Conservation (phyloP, 2,329 filamentous ascomycete genomes). For the Claviceps humidiphila region DNA sequence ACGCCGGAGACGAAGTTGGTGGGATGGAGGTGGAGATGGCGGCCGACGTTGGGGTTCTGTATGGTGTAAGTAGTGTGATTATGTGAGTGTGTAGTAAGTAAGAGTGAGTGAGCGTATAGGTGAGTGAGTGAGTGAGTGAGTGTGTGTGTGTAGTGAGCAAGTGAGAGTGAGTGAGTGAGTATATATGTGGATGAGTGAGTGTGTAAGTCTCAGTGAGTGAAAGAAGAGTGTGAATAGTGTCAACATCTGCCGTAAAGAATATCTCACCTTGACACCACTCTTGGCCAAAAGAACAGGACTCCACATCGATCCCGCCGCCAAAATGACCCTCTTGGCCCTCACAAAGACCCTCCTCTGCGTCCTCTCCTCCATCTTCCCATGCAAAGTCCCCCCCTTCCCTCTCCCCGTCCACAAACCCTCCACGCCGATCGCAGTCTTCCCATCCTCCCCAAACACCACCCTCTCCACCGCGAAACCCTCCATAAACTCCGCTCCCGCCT, state of each 20-base stretch:
- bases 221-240: too few relatives aligned
- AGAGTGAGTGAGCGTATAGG: too few relatives aligned
- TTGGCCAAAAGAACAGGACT: constrained; percentile 64
- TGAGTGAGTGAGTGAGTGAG: neutral
- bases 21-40: constrained; percentile 72
- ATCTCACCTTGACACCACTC: constrained; percentile 55
- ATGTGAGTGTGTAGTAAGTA: neutral
- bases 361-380: constrained; percentile 33
- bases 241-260: too few relatives aligned
- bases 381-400: constrained; percentile 46
- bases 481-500: constrained; percentile 65
- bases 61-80: neutral
- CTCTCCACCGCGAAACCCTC: constrained; percentile 66
- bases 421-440: constrained; percentile 54
- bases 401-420: constrained; percentile 63
- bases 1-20: constrained; percentile 44
- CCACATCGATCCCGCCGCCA: constrained; percentile 65
- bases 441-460: constrained; percentile 51
- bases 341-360: constrained; percentile 51
- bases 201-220: too few relatives aligned
- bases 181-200: neutral
- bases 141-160: neutral
- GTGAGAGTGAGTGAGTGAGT: too few relatives aligned
- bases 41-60: constrained; percentile 66
- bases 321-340: constrained; percentile 66